These are phyloP conservation scores for Veloboletus limbatus DNA, from an alignment of 1,284 basidiomycete genomes.

Conservation along the genomic window DNA sequence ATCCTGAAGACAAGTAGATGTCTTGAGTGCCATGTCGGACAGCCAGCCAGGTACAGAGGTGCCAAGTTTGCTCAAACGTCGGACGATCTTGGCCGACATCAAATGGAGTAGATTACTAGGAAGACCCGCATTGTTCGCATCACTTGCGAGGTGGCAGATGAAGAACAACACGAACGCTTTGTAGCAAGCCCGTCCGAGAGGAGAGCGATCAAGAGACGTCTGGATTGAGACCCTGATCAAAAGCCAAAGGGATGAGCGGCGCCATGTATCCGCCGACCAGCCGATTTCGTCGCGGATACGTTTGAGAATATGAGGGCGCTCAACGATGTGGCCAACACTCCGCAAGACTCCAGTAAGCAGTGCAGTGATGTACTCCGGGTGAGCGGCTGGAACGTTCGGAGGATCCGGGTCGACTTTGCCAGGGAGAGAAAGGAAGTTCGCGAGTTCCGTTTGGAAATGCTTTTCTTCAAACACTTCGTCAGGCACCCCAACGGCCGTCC, in stretches of 20 bases:
- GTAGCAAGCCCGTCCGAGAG: not conserved
- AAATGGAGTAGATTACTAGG: not conserved
- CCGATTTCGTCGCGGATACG: conserved; percentile 39
- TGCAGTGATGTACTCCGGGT: conserved; percentile 42
- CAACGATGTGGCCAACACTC: conserved; percentile 24
- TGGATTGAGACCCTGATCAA: conserved; percentile 39
- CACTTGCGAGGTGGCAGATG: not conserved
- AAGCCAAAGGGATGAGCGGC: conserved; percentile 45
- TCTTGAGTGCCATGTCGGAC: not conserved
- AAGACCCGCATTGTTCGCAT: not conserved
- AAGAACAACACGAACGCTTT: not conserved
- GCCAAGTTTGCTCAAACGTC: not conserved
- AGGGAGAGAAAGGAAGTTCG: conserved; percentile 8
- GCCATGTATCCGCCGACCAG: conserved; percentile 38
- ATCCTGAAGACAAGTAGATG: not conserved
- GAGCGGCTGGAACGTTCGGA: conserved; percentile 32
- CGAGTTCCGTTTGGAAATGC: conserved; percentile 12
- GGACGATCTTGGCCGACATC: not conserved
- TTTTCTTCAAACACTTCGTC: conserved; percentile 8
- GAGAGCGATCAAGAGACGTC: conserved; percentile 30
- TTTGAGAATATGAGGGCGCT: conserved; percentile 38
- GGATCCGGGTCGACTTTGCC: conserved; percentile 10
- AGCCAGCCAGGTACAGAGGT: not conserved
- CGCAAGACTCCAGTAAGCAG: conserved; percentile 41
- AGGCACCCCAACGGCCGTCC: conserved; percentile 3